phyloP scores from a whole-genome alignment of 169 alveolate genomes.

The Plasmodium malariae region DNA sequence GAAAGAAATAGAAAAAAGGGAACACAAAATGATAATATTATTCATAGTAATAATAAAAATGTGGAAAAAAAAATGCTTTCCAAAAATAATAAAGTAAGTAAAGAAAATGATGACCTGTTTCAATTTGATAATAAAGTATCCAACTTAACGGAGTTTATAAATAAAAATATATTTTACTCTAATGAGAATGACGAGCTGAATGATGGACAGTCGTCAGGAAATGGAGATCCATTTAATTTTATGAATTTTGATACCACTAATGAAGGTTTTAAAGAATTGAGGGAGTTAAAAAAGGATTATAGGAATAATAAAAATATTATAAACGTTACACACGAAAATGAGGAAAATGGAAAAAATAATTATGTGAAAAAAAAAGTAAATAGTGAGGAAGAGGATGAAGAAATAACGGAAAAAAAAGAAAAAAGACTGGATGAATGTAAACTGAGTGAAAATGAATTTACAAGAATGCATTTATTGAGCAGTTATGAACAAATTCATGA shows the following conservation, averaged over 20 bases:
- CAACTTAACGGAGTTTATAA: slow-evolving; percentile 63
- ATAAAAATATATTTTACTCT: slow-evolving; percentile 27
- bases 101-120: slow-evolving; percentile 52
- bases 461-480: slow-evolving; percentile 5
- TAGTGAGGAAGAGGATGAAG: background rate
- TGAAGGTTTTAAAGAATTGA: background rate
- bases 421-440: background rate
- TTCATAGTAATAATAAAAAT: background rate
- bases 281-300: background rate
- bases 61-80: background rate
- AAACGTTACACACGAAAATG: background rate
- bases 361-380: background rate
- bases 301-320: background rate
- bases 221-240: slow-evolving; percentile 54
- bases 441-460: slow-evolving; percentile 15
- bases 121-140: slow-evolving; percentile 58
- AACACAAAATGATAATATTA: background rate
- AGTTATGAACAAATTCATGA: slow-evolving; percentile 21
- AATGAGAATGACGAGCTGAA: slow-evolving; percentile 37
- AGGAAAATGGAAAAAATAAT: background rate
- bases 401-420: background rate
- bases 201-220: background rate
- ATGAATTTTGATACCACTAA: background rate
- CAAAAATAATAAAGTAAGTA: background rate
- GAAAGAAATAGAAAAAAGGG: background rate